Percentiles rank a stretch among this genome's conserved stretches.
phyloP scores from a whole-genome alignment of 768 basidiomycete genomes.

The Coprinopsis cinerea region DNA sequence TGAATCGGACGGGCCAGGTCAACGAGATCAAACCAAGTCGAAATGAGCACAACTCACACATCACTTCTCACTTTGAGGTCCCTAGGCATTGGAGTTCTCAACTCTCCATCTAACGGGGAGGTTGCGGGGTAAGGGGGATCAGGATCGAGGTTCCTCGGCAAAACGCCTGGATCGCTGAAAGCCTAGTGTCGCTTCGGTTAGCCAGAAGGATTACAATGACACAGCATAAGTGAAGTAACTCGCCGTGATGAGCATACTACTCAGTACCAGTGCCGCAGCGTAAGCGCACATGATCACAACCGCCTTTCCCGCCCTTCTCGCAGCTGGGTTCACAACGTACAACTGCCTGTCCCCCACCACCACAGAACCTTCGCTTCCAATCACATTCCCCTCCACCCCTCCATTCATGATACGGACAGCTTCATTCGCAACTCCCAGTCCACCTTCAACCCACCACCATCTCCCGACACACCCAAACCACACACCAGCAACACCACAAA shows the following conservation, averaged over 20 bases:
- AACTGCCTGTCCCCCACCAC: too few relatives aligned
- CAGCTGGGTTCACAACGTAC: constrained; percentile 2
- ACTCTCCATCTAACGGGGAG: constrained; percentile 57
- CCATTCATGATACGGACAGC: neutral
- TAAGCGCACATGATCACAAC: constrained; percentile 30
- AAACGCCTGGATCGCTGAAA: constrained; percentile 76
- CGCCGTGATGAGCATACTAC: constrained; percentile 74
- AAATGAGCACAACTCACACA: constrained; percentile 43
- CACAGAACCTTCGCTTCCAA: too few relatives aligned
- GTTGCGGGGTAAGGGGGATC: constrained; percentile 70
- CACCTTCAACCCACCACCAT: constrained; percentile 75
- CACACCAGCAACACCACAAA: constrained; percentile 63
- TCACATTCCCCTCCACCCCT: too few relatives aligned
- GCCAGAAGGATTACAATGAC: constrained; percentile 2
- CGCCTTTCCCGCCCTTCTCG: constrained; percentile 5
- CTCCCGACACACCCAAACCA: constrained; percentile 89
- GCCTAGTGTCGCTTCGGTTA: neutral
- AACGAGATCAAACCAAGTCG: neutral
- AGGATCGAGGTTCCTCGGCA: constrained; percentile 83
- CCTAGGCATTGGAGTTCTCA: constrained; percentile 65
- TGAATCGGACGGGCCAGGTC: constrained; percentile 23
- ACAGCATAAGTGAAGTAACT: constrained; percentile 20
- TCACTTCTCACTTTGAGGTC: constrained; percentile 77
- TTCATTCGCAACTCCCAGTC: neutral
- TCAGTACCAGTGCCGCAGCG: constrained; percentile 55